phyloP scores from a whole-genome alignment of 306 rosid genomes.

The Oxytropis ochrocephala region DNA sequence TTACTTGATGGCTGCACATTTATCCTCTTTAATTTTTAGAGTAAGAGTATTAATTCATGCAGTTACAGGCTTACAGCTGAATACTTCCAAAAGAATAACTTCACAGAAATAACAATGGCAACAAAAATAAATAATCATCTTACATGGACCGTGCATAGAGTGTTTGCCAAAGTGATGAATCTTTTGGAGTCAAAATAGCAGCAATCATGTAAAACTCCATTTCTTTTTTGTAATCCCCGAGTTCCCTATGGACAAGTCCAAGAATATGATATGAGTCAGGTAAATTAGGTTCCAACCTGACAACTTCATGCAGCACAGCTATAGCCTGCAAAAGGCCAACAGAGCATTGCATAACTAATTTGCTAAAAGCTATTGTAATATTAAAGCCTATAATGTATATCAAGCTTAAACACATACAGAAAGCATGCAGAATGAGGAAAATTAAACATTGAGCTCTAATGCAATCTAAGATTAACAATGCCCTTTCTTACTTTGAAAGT shows the following conservation, averaged over 20 bases:
- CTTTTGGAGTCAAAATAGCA: constrained; percentile 67
- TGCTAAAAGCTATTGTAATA: not conserved
- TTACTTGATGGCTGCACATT: not conserved
- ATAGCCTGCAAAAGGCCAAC: constrained; percentile 53
- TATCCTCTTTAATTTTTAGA: not conserved
- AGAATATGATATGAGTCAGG: constrained; percentile 80
- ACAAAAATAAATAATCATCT: constrained; percentile 28
- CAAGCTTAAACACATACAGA: constrained; percentile 1
- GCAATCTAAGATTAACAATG: not conserved
- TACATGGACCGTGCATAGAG: constrained; percentile 64
- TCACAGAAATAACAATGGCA: constrained; percentile 17
- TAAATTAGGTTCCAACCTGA: constrained; percentile 67
- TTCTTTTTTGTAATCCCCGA: constrained; percentile 53
- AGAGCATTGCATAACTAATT: constrained; percentile 6
- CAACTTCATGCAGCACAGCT: constrained; percentile 53
- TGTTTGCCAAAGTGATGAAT: constrained; percentile 67
- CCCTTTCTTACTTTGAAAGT: not conserved
- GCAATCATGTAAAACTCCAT: constrained; percentile 72
- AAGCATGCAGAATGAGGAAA: constrained; percentile 11
- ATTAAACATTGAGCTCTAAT: not conserved
- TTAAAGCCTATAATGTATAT: not conserved
- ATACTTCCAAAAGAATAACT: constrained; percentile 11
- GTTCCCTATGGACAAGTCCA: constrained; percentile 55
- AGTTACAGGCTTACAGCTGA: constrained; percentile 3
- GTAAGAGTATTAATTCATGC: not conserved